These are phyloP conservation scores for Lentinula novae-zelandiae DNA, from an alignment of 1,284 basidiomycete species.

Conservation along the genomic window DNA sequence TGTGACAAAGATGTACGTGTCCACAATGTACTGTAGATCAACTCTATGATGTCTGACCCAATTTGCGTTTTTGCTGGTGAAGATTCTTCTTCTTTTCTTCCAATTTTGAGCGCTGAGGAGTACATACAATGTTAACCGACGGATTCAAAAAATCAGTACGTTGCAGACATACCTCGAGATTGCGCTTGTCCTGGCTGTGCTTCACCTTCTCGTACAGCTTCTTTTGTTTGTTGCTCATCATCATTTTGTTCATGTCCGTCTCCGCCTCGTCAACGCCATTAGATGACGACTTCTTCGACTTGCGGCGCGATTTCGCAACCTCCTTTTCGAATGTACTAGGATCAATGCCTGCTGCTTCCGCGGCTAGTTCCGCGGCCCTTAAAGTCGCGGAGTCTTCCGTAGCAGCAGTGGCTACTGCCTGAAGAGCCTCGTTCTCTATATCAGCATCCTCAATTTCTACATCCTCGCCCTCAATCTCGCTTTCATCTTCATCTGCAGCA, in stretches of 20 bases:
- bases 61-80: constrained; percentile 50
- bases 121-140: constrained; percentile 1
- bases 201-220: constrained; percentile 97
- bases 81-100: constrained; percentile 58
- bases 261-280: constrained; percentile 47
- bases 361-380: constrained; percentile 89
- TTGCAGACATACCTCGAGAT: constrained; percentile 66
- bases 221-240: constrained; percentile 96
- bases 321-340: constrained; percentile 82
- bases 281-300: constrained; percentile 30
- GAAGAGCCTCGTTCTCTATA: constrained; percentile 35
- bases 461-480: constrained; percentile 28
- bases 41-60: constrained; percentile 22
- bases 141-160: neutral
- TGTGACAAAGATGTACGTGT: neutral
- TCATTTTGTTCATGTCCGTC: constrained; percentile 95
- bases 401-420: constrained; percentile 51
- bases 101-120: constrained; percentile 52
- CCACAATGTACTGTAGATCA: constrained; percentile 12
- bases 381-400: constrained; percentile 68
- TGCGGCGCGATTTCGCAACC: constrained; percentile 66
- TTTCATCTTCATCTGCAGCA: constrained; percentile 30
- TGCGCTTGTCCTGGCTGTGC: constrained; percentile 79
- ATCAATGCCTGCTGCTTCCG: constrained; percentile 87
- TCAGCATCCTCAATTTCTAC: constrained; percentile 28